Base-by-base conservation (phyloP, 495 filamentous ascomycete species). In the Talaromyces adpressus region DNA sequence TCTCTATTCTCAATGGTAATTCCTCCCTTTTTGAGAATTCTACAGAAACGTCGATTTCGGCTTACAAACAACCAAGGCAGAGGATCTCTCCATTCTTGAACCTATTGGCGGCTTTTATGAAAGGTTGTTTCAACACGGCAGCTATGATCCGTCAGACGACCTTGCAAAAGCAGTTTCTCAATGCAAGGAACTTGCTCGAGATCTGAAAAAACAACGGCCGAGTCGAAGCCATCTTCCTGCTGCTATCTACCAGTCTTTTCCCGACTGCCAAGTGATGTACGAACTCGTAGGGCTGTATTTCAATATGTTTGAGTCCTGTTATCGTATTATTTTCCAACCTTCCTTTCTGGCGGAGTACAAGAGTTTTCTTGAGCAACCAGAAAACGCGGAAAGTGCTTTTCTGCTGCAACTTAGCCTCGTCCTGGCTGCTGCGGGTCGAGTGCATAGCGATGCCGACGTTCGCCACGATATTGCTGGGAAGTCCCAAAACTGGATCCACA, bases 311-410 rank as follows among this genome's bases (percentile, higher is more conserved):
- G 83, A 87, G 63, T 73, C 75, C 0, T 74, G 71, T n/a, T 71
- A 79, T 54, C 71, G 79, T 7, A 81, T 86, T 30, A 66, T 85
- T 8, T 75, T 84, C 59, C 51, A 70, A 0, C 73, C 73, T 4
- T 75, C 72, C 0, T 85, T 85, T 59, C 68, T 62, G 64, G 39
- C 59, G 5, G 81, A 83, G 39, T 85, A 84, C 66, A 61, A 67
- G 18, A 67, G 16, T n/a, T 80, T 69, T 57, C 77, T 73, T 73
- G 62, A 71, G 22, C n/a, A 72, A 4, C 72, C 68, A 6, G 73
- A 79, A 47, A 67, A 39, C n/a, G 68, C 69, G 11, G 64, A 66
- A 6, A 64, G 41, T n/a, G 64, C 60, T 2, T 65, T 73, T 6
- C 63, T 75, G 2, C 63, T 81, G 6, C 71, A 77, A 59, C 67